Conservation (phyloP, 1,284 basidiomycete species). For the Heterobasidion parviporum region DNA sequence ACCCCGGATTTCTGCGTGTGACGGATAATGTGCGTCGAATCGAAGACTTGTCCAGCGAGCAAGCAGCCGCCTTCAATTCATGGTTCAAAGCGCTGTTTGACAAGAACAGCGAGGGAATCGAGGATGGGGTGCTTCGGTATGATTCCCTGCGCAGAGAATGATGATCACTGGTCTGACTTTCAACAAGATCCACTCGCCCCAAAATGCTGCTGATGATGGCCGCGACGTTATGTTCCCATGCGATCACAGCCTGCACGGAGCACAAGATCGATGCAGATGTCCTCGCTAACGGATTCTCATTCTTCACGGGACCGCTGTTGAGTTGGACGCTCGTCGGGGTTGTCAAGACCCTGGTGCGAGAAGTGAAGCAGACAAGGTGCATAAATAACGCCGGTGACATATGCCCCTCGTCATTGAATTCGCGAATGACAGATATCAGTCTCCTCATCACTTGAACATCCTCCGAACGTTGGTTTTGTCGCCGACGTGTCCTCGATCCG, state of each 20-base stretch:
- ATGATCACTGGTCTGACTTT: too few relatives aligned
- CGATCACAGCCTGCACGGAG: slow-evolving; percentile 38
- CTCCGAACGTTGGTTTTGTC: slow-evolving; percentile 60
- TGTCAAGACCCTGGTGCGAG: slow-evolving; percentile 50
- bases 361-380: slow-evolving; percentile 53
- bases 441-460: slow-evolving; percentile 44
- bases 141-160: slow-evolving; percentile 2
- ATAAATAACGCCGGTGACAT: slow-evolving; percentile 12
- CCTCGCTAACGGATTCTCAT: slow-evolving; percentile 66
- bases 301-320: slow-evolving; percentile 63
- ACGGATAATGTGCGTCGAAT: slow-evolving; percentile 34
- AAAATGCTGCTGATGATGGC: slow-evolving; percentile 58
- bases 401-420: background rate
- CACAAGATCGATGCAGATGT: slow-evolving; percentile 57
- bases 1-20: slow-evolving; percentile 41
- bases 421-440: slow-evolving; percentile 27
- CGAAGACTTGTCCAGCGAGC: slow-evolving; percentile 39
- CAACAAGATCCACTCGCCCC: slow-evolving; percentile 56
- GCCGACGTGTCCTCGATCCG: slow-evolving; percentile 52
- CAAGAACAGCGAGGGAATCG: slow-evolving; percentile 69
- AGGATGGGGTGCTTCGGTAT: slow-evolving; percentile 70
- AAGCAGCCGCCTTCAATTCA: slow-evolving; percentile 38
- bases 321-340: slow-evolving; percentile 76
- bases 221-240: slow-evolving; percentile 55
- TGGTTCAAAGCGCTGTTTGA: slow-evolving; percentile 78